These are phyloP conservation scores for Mycena albidolilacea DNA, from an alignment of 768 basidiomycete species.

Conservation along the genomic window DNA sequence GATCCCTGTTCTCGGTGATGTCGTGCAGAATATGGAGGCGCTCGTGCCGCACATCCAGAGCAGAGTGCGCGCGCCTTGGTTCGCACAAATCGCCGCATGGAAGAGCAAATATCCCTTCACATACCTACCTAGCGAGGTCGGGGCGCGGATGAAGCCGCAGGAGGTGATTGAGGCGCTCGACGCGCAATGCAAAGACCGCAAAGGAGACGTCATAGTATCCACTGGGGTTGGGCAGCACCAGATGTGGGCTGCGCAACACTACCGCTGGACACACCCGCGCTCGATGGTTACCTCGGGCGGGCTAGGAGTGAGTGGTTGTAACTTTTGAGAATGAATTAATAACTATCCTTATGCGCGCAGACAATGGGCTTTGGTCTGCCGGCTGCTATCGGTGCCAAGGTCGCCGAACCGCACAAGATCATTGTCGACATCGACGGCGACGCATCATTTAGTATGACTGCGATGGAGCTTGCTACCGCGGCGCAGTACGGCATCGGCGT, in stretches of 20 bases:
- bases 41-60: conserved; percentile 85
- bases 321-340: conserved; percentile 14
- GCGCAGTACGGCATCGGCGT: conserved; percentile 93
- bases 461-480: conserved; percentile 98
- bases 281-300: conserved; percentile 96
- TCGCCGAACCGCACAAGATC: conserved; percentile 92
- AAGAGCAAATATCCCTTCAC: conserved; percentile 94
- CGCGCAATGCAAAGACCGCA: conserved; percentile 78
- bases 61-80: conserved; percentile 83
- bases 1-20: conserved; percentile 95
- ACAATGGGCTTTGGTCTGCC: conserved; percentile 99
- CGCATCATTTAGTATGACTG: conserved; percentile 99
- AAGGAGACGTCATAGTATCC: conserved; percentile 89
- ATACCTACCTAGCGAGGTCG: conserved; percentile 74
- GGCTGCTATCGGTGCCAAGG: conserved; percentile 95
- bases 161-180: conserved; percentile 96
- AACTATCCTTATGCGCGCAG: conserved; percentile 59
- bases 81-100: conserved; percentile 86
- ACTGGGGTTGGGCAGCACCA: conserved; percentile 99
- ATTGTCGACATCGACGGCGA: conserved; percentile 98
- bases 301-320: conserved; percentile 79
- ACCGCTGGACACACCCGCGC: conserved; percentile 89
- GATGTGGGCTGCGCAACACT: conserved; percentile 99
- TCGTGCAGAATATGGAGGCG: conserved; percentile 83
- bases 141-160: conserved; percentile 92